These are phyloP conservation scores for Alternaria ventricosa DNA, from an alignment of 2,329 filamentous ascomycete genomes.

Conservation along the genomic window DNA sequence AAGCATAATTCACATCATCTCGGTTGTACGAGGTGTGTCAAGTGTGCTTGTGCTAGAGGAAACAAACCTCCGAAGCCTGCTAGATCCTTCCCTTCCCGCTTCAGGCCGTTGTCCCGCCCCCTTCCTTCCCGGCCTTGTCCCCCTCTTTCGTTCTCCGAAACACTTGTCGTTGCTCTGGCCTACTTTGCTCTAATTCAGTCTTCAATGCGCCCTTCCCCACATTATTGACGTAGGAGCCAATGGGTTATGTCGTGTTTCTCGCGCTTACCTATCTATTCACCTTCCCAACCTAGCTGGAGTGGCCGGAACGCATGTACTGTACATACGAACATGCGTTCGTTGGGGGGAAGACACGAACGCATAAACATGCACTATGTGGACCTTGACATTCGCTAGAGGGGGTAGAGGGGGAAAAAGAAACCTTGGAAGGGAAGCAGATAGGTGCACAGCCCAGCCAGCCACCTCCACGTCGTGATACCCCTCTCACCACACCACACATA, in stretches of 20 bases:
- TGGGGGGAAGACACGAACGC: neutral
- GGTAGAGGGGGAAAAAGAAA: neutral
- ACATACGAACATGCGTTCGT: constrained; percentile 5
- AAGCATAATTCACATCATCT: neutral
- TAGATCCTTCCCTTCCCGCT: constrained; percentile 25
- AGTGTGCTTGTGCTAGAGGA: neutral
- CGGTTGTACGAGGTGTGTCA: neutral
- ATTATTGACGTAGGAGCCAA: neutral
- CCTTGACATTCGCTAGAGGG: neutral
- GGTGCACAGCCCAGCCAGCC: neutral
- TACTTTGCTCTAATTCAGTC: neutral
- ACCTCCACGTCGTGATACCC: neutral
- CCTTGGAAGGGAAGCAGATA: neutral
- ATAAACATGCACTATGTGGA: neutral
- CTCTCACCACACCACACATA: neutral
- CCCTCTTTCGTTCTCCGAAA: neutral
- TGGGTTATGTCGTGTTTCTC: neutral
- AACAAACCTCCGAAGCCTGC: constrained; percentile 20
- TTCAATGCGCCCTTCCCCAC: neutral
- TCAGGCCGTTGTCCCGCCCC: constrained; percentile 18
- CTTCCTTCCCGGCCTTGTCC: constrained; percentile 1
- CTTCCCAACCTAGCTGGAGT: constrained; percentile 17
- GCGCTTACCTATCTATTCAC: constrained; percentile 17
- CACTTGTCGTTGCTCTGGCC: neutral
- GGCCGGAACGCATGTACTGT: neutral